phyloP scores from a whole-genome alignment of 2,329 filamentous ascomycete species.

The Fusarium hostae region DNA sequence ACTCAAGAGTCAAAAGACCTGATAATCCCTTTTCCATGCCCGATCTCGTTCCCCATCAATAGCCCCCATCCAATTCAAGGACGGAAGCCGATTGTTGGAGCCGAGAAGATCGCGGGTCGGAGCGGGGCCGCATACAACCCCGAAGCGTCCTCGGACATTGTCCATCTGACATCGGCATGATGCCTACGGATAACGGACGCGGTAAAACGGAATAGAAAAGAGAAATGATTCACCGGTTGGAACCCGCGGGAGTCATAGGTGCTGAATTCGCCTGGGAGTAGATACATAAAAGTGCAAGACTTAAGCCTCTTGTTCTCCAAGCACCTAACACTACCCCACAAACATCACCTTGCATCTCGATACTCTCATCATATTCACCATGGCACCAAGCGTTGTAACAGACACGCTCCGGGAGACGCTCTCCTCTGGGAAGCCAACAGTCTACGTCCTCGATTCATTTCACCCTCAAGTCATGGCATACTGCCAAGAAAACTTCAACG shows the following conservation, averaged over 20 bases:
- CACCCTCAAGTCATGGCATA: constrained; percentile 51
- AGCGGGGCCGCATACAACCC: constrained; percentile 1
- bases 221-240: neutral
- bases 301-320: neutral
- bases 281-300: constrained; percentile 21
- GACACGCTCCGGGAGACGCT: neutral
- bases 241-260: neutral
- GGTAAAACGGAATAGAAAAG: neutral
- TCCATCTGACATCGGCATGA: neutral
- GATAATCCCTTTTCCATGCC: neutral
- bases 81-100: neutral
- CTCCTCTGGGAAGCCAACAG: constrained; percentile 46
- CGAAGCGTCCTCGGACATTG: neutral
- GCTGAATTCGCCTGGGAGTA: rapidly evolving
- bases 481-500: constrained; percentile 52
- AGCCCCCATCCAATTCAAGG: neutral
- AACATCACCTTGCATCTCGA: neutral
- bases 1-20: neutral
- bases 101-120: constrained; percentile 14
- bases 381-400: constrained; percentile 21
- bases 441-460: constrained; percentile 55
- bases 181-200: neutral
- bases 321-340: neutral
- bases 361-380: neutral
- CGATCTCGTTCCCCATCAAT: neutral